Evolutionary conservation across 768 basidiomycete species (phyloP), one percentile per base, ranked within the genome.

Genomic region (Boletus sp.): DNA sequence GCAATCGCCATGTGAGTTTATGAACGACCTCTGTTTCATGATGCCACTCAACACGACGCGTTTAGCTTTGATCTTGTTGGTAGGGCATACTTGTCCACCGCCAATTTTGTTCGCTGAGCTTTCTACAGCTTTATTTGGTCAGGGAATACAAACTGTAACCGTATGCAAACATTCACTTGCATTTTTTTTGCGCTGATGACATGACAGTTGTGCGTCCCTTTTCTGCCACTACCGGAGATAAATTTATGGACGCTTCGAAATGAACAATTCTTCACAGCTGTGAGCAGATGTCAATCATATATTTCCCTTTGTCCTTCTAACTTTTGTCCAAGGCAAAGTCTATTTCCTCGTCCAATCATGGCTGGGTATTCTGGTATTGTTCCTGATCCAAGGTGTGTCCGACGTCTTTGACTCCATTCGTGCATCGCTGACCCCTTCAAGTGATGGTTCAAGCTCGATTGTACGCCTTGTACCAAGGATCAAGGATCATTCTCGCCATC

Each of bases 51-150:
- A 29, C 24, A 4, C 11, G 41, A 15, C 1, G 6, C 0, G 3
- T 40, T 8, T 32, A 67, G 66, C 35, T 37, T 65, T 55, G 58
- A 57, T 32, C 29, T 59, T 32, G 37, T 57, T 8, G n/a, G 66
- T 68, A 42, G 7, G 52, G 0, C 4, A 18, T 7, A 0, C 20
- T 47, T 28, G 17, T 47, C 8, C 30, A 14, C 5, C 3, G 0
- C 10, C 1, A 5, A 41, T 1, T 8, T 29, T 15, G 4, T 10
- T n/a, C 2, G 1, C 32, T 56, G 24, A 60, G 6, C 7, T 15
- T 45, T 33, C 9, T 11, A 30, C 4, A 67, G 66, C 54, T 35
- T 67, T 65, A 15, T 33, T 62, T 40, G 63, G 45, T 45, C n/a
- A 12, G 1, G 48, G 32, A n/a, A 24, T 41, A 11, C 53, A 50